A percentile compares a stretch with the other conserved stretches of the same genome.
Conservation (phyloP, 805 yeast genomes). For the Pichia occidentalis region DNA sequence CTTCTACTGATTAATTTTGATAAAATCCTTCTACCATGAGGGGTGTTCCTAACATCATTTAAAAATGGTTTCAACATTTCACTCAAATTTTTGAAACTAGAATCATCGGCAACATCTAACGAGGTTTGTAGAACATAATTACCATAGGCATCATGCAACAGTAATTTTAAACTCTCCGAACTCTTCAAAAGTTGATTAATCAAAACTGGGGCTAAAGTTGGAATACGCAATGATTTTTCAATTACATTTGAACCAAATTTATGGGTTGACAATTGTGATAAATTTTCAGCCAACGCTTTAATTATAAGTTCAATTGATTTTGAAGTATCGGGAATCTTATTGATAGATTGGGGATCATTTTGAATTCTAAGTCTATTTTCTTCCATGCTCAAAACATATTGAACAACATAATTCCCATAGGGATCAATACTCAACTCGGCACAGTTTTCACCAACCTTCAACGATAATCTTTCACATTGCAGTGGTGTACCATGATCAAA, state of each 20-base stretch:
- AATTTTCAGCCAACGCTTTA: conserved; percentile 24
- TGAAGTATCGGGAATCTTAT: conserved; percentile 26
- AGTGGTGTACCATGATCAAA: conserved; percentile 74
- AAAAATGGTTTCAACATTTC: conserved; percentile 64
- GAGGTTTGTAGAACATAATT: conserved; percentile 55
- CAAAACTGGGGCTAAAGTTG: conserved; percentile 39
- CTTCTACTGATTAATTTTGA: conserved; percentile 43
- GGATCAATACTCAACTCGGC: conserved; percentile 78
- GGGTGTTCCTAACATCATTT: conserved; percentile 77
- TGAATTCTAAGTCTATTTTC: conserved; percentile 28
- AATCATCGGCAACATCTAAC: conserved; percentile 46
- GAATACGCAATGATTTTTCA: conserved; percentile 48
- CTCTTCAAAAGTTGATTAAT: conserved; percentile 37
- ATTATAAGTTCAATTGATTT: conserved; percentile 27
- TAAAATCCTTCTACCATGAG: conserved; percentile 92
- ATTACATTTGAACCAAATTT: conserved; percentile 57
- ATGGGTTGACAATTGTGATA: conserved; percentile 43
- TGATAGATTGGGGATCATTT: conserved; percentile 21
- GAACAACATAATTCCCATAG: conserved; percentile 95
- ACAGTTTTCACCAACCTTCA: conserved; percentile 62
- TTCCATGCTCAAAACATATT: conserved; percentile 61
- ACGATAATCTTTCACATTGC: conserved; percentile 64
- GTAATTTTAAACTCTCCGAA: conserved; percentile 31
- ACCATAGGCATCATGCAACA: conserved; percentile 54
- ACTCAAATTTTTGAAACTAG: conserved; percentile 49